Evolutionary conservation across 768 basidiomycete species (phyloP), one percentile per base, ranked within the genome.

Genomic region (Phanerochaete carnosa): DNA sequence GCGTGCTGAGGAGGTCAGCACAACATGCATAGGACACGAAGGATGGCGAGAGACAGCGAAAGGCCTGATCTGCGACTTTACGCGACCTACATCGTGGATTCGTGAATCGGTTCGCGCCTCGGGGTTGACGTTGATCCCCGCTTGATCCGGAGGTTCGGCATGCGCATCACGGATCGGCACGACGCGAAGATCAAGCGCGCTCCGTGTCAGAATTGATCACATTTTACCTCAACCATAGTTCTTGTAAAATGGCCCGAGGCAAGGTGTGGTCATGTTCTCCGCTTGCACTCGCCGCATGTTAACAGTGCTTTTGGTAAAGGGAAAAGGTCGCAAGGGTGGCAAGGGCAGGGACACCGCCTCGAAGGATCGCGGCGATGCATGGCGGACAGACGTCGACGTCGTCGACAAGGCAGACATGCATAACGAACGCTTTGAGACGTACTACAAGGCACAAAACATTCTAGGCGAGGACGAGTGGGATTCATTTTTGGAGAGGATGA

Each of bases 401-500:
- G 75, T 89, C 52, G 82, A 83, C 58, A 85, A 80, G 63, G 65
- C 74, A 30, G 83, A 85, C 69, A 91, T 92, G 89, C 66, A 83
- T 55, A 92, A 92, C 65, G 84, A 83, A 46, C 84, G 84, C 6
- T 83, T 91, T 63, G 78, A 77, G 53, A 74, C 75, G 7, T 92
- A 92, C 71, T 92, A 92, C 75, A 79, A 81, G 68, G 81, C 85
- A 0, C 95, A 97, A 72, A 79, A 82, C 15, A 85, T 96, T 47
- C 74, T 97, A 3, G 76, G 85, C 0, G 85, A 88, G 0, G 82
- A 84, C 1, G 92, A 98, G 71, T 98, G 94, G 92, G 80, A 86
- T 0, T 51, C 64, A 0, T 90, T 98, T 61, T 73, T 94, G 64
- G 79, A 83, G 5, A 72, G 82, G 0, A 71, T 96, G 59, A 81